Percentiles rank a stretch among this genome's conserved stretches.
Conservation (phyloP, 495 filamentous ascomycete species). For the Aspergillus diversus region DNA sequence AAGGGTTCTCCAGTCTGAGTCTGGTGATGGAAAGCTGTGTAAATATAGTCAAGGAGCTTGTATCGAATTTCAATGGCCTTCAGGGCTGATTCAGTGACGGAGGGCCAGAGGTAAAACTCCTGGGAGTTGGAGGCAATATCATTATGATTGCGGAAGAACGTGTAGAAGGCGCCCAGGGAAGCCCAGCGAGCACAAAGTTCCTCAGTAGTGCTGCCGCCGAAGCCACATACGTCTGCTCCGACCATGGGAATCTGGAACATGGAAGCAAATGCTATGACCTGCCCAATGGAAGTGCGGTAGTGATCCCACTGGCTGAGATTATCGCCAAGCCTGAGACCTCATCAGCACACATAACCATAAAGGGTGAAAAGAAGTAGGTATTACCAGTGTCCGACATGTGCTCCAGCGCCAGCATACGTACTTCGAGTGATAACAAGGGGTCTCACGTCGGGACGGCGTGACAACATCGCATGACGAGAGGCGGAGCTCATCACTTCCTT, state of each 20-base stretch:
- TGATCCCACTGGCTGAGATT: conserved; percentile 75
- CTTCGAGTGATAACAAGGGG: conserved; percentile 83
- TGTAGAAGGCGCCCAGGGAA: conserved; percentile 75
- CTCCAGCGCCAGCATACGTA: conserved; percentile 81
- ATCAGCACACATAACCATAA: background rate
- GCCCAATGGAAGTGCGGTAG: conserved; percentile 69
- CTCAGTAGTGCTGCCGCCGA: conserved; percentile 70
- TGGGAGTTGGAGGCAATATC: conserved; percentile 55
- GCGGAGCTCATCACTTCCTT: conserved; percentile 74
- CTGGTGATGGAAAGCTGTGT: conserved; percentile 72
- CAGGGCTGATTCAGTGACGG: conserved; percentile 65
- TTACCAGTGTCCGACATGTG: conserved; percentile 79
- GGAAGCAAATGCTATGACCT: conserved; percentile 72
- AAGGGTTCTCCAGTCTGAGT: conserved; percentile 69
- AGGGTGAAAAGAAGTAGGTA: background rate
- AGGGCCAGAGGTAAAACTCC: conserved; percentile 78
- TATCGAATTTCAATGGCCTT: conserved; percentile 79
- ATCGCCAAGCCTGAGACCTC: conserved; percentile 65
- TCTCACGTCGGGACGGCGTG: conserved; percentile 65
- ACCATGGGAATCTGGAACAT: conserved; percentile 89
- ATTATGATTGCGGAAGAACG: conserved; percentile 87
- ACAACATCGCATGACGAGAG: conserved; percentile 68
- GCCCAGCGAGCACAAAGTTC: conserved; percentile 85
- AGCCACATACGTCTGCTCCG: conserved; percentile 83
- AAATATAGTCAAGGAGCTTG: conserved; percentile 78